A percentile compares a stretch with the other conserved stretches of the same genome.
Conservation (phyloP, 345 rosid species). For the Rhodamnia argentea region DNA sequence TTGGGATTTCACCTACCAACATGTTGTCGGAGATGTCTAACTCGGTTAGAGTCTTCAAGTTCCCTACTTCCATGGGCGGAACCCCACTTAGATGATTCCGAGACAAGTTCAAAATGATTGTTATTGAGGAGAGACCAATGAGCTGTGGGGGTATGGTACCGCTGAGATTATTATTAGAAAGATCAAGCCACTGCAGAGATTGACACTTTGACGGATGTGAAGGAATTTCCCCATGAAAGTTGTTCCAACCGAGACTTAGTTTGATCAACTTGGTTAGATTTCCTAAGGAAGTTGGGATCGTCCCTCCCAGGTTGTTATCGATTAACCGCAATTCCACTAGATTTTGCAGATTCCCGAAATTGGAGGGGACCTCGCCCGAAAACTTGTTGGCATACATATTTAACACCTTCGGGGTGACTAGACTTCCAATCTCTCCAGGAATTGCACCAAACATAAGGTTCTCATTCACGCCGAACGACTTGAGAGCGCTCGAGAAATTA, state of each 20-base stretch:
- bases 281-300: not conserved
- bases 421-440: constrained; percentile 10
- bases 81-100: too few species aligned
- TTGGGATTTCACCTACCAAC: too few species aligned
- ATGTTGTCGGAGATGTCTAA: too few species aligned
- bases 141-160: not conserved
- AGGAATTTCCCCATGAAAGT: constrained; percentile 2
- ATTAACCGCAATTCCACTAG: fast-evolving
- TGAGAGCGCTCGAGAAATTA: not conserved
- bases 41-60: too few species aligned
- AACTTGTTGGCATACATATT: not conserved
- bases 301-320: not conserved
- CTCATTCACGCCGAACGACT: fast-evolving
- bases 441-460: constrained; percentile 6
- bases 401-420: not conserved
- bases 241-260: not conserved
- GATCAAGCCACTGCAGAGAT: not conserved
- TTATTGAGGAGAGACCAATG: too few species aligned
- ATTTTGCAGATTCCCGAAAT: not conserved
- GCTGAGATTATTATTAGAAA: not conserved
- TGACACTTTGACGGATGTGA: not conserved
- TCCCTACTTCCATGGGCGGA: too few species aligned
- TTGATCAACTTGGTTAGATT: not conserved
- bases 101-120: too few species aligned
- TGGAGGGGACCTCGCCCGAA: not conserved